Evolutionary conservation across 2,329 filamentous ascomycete species (phyloP), one percentile per base, ranked within the genome.

Genomic region (Penicillium capsulatum): DNA sequence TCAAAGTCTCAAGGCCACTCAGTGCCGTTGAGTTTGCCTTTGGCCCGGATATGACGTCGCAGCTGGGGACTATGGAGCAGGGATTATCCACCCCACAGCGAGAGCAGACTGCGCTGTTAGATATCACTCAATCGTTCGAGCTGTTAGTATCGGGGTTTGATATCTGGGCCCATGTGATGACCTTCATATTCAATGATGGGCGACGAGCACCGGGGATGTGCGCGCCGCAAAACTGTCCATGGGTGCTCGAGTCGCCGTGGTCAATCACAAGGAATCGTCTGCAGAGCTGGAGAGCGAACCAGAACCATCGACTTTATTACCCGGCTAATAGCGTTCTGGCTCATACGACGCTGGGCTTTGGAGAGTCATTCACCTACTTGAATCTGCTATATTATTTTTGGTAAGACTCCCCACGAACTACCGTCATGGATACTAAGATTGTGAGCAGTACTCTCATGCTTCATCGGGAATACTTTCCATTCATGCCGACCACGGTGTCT

Each of bases 361-460:
- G 64, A 2, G 69, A 72, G 40, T 61, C 64, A 0, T 71, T 71
- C 29, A 61, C 65, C 1, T 69, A 69, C 27, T 47, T 71, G 1
- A 72, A 71, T 27, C 47, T 72, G 11, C 38, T 72, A 1, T 72
- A 71, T 44, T 70, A 69, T 31, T 51, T 67, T 5, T 67, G 68
- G 68, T 69, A 39, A 39, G 56, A 20, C 35, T 28, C 13, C 8
- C 13, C 2, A 7, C 15, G 22, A 24, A 13, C 5, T 8, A 15
- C 13, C 3, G 11, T n/a, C 2, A 19, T n/a, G n/a, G n/a, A n/a
- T n/a, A 16, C 7, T 30, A 2, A 35, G 4, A 11, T 17, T 16
- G 11, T 17, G 5, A 10, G 7, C 14, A 71, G 69, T 27, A 53
- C 61, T 0, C 45, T 72, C 2, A 68, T 72, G 57, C 59, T 72